Base-by-base conservation (phyloP, 163 green algal species). In the Smithsoniella earleae region DNA sequence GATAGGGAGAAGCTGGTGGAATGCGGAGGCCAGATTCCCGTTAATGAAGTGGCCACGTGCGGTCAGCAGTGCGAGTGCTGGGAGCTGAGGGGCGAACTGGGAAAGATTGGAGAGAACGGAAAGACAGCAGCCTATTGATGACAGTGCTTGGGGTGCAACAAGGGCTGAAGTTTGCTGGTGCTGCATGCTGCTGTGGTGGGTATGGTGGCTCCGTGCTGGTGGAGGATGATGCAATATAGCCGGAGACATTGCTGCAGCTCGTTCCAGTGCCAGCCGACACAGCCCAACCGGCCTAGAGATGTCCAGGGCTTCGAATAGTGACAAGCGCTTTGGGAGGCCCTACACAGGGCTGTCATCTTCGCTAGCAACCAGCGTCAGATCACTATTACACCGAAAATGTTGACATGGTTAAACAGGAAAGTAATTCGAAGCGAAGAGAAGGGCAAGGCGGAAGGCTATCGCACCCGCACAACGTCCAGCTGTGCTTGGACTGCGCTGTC, bases 11-110 rank as follows among this genome's bases (percentile, higher is more conserved):
- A 64, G 49, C 1, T 27, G 33, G 8, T 6, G 8, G 8, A 64
- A 27, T 27, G 49, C 49, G 8, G 49, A 36, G 49, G 8, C 49
- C 25, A 25, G 13, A 10, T 25, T 27, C 6, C 49, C 49, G 49
- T 64, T 27, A 27, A 64, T 64, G 49, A 36, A 64, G 49, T 64
- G 49, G 6, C 49, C 49, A 6, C 49, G 49, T 10, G 49, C 49
- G 0, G 49, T 27, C 8, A 64, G 49, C 8, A 64, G 49, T 27
- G 49, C 33, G 0, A 64, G 49, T 27, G 49, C 49, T 6, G 49
- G 49, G 8, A 64, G 49, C 49, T 64, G 49, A 25, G 49, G 49
- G 25, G 49, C 49, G 49, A 27, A 64, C 6, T 27, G 49, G 25
- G 49, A 36, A 25, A 64, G 49, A 25, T 36, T 25, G 6, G 49